These are phyloP conservation scores for Nicotiana paniculata DNA, from an alignment of 257 asterid genomes.

Conservation along the genomic window DNA sequence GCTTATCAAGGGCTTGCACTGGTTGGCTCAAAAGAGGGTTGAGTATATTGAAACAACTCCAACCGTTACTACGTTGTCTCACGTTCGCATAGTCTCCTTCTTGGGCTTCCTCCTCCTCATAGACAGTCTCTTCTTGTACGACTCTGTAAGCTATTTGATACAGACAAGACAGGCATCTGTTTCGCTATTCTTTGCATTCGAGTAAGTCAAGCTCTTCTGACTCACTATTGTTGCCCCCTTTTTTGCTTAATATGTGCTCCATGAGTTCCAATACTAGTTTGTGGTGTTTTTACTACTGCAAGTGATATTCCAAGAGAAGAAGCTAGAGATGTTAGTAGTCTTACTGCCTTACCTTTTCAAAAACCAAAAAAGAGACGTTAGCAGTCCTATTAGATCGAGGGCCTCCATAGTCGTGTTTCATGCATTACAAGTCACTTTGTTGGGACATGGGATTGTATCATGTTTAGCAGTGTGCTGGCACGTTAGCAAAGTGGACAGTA, in stretches of 20 bases:
- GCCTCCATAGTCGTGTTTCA: neutral
- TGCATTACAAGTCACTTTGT: neutral
- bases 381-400: neutral
- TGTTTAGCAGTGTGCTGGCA: neutral
- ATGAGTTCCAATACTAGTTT: neutral
- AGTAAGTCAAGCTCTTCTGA: slow-evolving; percentile 42
- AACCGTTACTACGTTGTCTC: slow-evolving; percentile 65
- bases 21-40: slow-evolving; percentile 98
- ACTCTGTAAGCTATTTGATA: slow-evolving; percentile 50
- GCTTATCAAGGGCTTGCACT: slow-evolving; percentile 89
- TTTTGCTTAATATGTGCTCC: neutral
- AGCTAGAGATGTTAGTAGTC: neutral
- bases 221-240: neutral
- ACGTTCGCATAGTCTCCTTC: slow-evolving; percentile 76
- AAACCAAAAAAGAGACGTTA: neutral
- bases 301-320: neutral
- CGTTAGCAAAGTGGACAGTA: neutral
- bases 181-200: slow-evolving; percentile 86
- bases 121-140: slow-evolving; percentile 62
- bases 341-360: neutral
- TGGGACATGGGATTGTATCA: neutral
- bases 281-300: neutral
- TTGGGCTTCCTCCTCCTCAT: slow-evolving; percentile 77
- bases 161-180: slow-evolving; percentile 82
- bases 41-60: slow-evolving; percentile 97